phyloP scores from a whole-genome alignment of 352 stramenopile species.

The Pythium myriotylum region DNA sequence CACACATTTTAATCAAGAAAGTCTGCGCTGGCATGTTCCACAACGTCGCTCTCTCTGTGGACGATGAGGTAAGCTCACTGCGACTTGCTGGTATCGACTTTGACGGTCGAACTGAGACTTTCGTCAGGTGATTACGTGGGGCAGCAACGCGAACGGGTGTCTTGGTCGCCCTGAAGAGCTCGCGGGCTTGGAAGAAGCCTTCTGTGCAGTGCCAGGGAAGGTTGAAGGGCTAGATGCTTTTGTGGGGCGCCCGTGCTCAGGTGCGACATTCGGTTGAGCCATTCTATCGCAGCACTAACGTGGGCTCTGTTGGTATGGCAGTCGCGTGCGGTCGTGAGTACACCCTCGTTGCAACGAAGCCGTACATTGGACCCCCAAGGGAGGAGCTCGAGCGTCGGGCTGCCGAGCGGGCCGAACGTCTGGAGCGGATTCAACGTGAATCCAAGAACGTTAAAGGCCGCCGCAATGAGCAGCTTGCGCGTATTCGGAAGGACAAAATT shows the following conservation, averaged over 20 bases:
- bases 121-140: constrained; percentile 76
- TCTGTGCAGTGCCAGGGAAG: constrained; percentile 76
- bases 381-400: constrained; percentile 60
- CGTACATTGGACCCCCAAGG: constrained; percentile 86
- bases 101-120: neutral
- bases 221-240: constrained; percentile 76
- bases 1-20: constrained; percentile 84
- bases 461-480: constrained; percentile 44
- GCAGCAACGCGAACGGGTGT: constrained; percentile 91
- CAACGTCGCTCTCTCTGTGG: constrained; percentile 88
- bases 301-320: constrained; percentile 16
- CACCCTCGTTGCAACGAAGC: constrained; percentile 91
- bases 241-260: constrained; percentile 70
- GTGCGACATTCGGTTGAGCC: constrained; percentile 29
- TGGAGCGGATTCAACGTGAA: constrained; percentile 52
- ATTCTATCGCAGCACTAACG: too few species aligned
- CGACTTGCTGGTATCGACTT: too few species aligned
- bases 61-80: constrained; percentile 75
- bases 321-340: constrained; percentile 92
- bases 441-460: constrained; percentile 43
- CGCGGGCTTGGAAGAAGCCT: constrained; percentile 70
- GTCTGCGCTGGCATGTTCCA: constrained; percentile 90
- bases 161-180: constrained; percentile 80
- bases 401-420: constrained; percentile 42
- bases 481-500: constrained; percentile 51